phyloP scores from a whole-genome alignment of 768 basidiomycete species.

The Tubosaeta sp. region DNA sequence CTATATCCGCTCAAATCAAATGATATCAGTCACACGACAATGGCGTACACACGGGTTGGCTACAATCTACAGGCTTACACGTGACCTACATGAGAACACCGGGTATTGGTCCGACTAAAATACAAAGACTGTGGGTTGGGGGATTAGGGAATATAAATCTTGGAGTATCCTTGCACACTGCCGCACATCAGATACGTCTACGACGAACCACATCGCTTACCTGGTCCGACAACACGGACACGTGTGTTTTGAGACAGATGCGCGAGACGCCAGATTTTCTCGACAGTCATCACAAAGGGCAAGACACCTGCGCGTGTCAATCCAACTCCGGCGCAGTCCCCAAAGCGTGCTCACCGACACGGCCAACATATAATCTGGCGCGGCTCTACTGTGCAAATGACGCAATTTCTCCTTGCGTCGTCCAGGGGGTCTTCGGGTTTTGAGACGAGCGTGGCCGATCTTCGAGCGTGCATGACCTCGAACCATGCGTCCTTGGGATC shows the following conservation, averaged over 20 bases:
- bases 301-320: slow-evolving; percentile 36
- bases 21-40: not conserved
- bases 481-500: slow-evolving; percentile 25
- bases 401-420: slow-evolving; percentile 46
- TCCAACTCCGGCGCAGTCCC: not conserved
- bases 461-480: slow-evolving; percentile 28
- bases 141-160: slow-evolving; percentile 31
- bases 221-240: slow-evolving; percentile 49
- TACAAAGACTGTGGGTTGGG: not conserved
- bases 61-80: not conserved
- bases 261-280: slow-evolving; percentile 47
- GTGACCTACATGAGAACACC: not conserved
- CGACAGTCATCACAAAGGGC: slow-evolving; percentile 53
- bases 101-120: not conserved
- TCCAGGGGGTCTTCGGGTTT: slow-evolving; percentile 23
- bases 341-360: slow-evolving; percentile 53
- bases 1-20: too few relatives aligned
- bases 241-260: slow-evolving; percentile 44
- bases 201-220: slow-evolving; percentile 29
- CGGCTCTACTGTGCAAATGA: slow-evolving; percentile 65
- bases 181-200: not conserved
- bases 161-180: slow-evolving; percentile 34
- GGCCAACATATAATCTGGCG: slow-evolving; percentile 81
- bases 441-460: slow-evolving; percentile 10
- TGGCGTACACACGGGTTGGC: not conserved